Conservation (phyloP, 2,329 filamentous ascomycete genomes). For the Phialophora verrucosa region DNA sequence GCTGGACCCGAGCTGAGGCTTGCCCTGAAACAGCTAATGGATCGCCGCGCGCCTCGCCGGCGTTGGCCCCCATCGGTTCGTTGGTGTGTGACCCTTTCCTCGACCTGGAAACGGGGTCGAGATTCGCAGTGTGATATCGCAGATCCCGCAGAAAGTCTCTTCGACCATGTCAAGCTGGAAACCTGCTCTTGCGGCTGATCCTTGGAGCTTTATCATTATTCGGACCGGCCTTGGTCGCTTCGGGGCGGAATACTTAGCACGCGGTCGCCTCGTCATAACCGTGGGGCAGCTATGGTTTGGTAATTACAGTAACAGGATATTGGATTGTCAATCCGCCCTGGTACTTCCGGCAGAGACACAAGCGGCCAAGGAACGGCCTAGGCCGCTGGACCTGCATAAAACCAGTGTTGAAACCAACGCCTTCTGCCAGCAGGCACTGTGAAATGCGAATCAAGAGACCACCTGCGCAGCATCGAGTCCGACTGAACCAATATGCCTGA, state of each 20-base stretch:
- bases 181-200: not conserved
- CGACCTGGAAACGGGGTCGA: not conserved
- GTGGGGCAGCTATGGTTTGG: not conserved
- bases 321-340: not conserved
- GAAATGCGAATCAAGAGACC: not conserved
- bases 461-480: too few relatives aligned
- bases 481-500: slow-evolving; percentile 1
- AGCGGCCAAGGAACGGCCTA: not conserved
- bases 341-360: not conserved
- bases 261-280: not conserved
- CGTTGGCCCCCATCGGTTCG: not conserved
- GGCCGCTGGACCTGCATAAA: not conserved
- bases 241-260: not conserved
- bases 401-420: not conserved
- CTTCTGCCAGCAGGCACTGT: not conserved
- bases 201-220: not conserved
- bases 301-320: not conserved
- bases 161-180: not conserved
- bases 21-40: not conserved
- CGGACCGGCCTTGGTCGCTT: not conserved
- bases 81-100: too few relatives aligned
- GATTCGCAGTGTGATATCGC: not conserved
- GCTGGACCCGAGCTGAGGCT: not conserved
- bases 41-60: not conserved
- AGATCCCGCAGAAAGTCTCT: too few relatives aligned